These are phyloP conservation scores for Golubevia pallescens DNA, from an alignment of 1,284 basidiomycete genomes.

Conservation along the genomic window DNA sequence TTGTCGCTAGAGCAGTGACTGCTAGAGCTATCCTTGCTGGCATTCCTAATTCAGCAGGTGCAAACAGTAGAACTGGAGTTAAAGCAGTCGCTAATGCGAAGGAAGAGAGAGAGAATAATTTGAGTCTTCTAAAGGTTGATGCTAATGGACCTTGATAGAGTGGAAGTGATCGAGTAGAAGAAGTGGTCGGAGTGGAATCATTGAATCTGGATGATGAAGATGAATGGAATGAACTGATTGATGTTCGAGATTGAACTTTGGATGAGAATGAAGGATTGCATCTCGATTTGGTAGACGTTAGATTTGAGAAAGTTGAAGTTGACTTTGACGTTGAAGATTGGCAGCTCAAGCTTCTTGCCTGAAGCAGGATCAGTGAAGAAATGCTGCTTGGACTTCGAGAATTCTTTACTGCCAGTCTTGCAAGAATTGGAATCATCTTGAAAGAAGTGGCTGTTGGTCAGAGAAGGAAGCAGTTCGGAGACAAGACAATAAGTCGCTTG, in stretches of 20 bases:
- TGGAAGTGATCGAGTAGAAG: background rate
- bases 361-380: background rate
- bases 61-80: conserved; percentile 78
- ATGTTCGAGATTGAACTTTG: background rate
- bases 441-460: no score
- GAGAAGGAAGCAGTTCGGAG: no score
- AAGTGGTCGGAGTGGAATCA: background rate
- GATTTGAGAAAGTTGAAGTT: no score
- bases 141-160: conserved; percentile 72
- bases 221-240: background rate
- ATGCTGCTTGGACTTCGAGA: no score
- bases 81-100: conserved; percentile 75
- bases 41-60: conserved; percentile 76
- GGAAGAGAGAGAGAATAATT: conserved; percentile 81
- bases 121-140: conserved; percentile 76
- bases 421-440: no score
- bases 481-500: no score
- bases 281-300: background rate
- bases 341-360: no score
- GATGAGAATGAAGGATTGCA: background rate
- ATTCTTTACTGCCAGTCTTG: no score
- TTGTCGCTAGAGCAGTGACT: conserved; percentile 75
- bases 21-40: conserved; percentile 76
- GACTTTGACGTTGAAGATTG: no score
- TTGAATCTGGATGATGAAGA: background rate